Base-by-base conservation (phyloP, 176 grass and related monocot species). In the Raddia distichophylla region DNA sequence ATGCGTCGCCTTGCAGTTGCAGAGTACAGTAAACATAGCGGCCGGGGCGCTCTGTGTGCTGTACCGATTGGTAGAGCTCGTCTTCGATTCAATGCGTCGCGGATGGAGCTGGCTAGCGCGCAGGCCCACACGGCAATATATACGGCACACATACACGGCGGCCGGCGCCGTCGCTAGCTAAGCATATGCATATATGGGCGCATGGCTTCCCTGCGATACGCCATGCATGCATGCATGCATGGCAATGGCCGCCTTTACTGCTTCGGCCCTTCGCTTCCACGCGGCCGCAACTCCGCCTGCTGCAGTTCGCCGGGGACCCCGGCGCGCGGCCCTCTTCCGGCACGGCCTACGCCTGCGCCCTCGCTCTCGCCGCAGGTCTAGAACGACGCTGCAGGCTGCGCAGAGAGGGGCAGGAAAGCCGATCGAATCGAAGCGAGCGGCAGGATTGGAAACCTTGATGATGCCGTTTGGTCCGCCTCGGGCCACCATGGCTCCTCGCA, bases 251-350 rank as follows among this genome's bases (percentile, higher is more conserved):
- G 0, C 59, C 4, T 61, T 13, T 19, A 20, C 18, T 59, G 7
- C 4, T 61, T 27, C 27, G 4, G 37, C 37, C 4, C 37, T 40
- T 40, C 37, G 37, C 20, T 32, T 11, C 20, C 11, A 1, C 27
- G 27, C 37, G 37, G 3, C 37, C 4, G 37, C 37, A 40, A 8
- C 33, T 64, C 12, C 12, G 33, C 62, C 8, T 57, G 57, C 45
- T 48, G 57, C 57, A 27, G 42, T 33, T 16, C 37, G 43, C 58
- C 17, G 20, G 74, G 8, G n/a, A 10, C 3, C 42, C 52, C 10
- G 67, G 67, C 19, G 12, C 67, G 67, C 17, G 33, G 71, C 71
- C 43, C 27, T 33, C 3, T 79, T 70, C 66, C 52, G 66, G 65
- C 53, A 18, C 27, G 32, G 53, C 40, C n/a, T 54, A 42, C 48